These are phyloP conservation scores for Eutrema salsugineum DNA, from an alignment of 441 rosid species.

Conservation along the genomic window DNA sequence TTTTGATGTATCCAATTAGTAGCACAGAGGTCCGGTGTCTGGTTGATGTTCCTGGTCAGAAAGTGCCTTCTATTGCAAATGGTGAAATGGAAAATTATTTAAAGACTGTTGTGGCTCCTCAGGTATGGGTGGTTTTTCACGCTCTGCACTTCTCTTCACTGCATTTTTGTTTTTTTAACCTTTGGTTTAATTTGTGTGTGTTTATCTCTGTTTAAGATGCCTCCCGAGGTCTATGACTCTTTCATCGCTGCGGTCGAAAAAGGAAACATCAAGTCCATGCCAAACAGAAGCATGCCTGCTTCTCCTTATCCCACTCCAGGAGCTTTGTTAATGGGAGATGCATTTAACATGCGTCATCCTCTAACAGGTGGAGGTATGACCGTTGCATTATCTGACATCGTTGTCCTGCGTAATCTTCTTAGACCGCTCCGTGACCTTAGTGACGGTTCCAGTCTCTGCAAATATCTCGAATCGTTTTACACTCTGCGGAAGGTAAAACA, in stretches of 20 bases:
- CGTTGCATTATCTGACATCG: constrained; percentile 82
- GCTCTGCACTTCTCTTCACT: neutral
- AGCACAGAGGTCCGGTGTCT: constrained; percentile 80
- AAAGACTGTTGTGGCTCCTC: constrained; percentile 80
- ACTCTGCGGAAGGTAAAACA: constrained; percentile 77
- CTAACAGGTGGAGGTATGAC: constrained; percentile 99
- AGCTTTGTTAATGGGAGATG: constrained; percentile 88
- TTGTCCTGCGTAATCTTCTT: constrained; percentile 71
- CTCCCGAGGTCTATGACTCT: constrained; percentile 59
- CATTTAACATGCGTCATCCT: constrained; percentile 98
- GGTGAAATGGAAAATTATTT: constrained; percentile 78
- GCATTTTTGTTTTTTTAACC: neutral
- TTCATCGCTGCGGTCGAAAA: constrained; percentile 74
- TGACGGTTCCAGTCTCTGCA: constrained; percentile 67
- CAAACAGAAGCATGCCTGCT: constrained; percentile 97
- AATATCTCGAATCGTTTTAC: constrained; percentile 84
- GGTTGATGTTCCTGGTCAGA: constrained; percentile 85
- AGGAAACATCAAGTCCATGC: constrained; percentile 86
- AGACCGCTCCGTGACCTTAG: constrained; percentile 61
- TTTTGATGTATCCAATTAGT: constrained; percentile 78
- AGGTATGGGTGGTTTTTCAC: constrained; percentile 43
- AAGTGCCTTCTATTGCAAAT: constrained; percentile 78
- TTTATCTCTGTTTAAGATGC: constrained; percentile 49
- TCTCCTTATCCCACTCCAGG: constrained; percentile 86
- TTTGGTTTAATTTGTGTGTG: neutral